A percentile compares a stretch with the other conserved stretches of the same genome.
phyloP scores from a whole-genome alignment of 495 filamentous ascomycete species.

The Hyaloscypha variabilis region DNA sequence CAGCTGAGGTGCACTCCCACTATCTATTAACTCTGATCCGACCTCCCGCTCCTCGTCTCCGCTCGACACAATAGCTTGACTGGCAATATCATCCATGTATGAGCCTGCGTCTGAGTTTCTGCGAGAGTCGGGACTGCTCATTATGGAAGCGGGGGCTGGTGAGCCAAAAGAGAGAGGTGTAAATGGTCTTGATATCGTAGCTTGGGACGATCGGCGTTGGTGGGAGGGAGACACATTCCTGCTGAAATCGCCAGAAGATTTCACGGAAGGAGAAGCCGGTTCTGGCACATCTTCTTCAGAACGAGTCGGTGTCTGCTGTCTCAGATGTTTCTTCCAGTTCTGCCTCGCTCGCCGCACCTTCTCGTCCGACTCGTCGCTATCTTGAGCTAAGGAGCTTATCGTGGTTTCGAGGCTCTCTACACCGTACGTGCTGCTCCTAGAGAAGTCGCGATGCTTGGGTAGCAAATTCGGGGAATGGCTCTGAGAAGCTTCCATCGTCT shows the following conservation, averaged over 20 bases:
- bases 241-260: slow-evolving; percentile 31
- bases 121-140: slow-evolving; percentile 46
- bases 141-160: slow-evolving; percentile 51
- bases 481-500: slow-evolving; percentile 47
- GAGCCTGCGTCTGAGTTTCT: slow-evolving; percentile 53
- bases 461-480: slow-evolving; percentile 35
- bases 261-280: slow-evolving; percentile 28
- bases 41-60: slow-evolving; percentile 49
- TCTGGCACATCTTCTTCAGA: slow-evolving; percentile 33
- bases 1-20: slow-evolving; percentile 75
- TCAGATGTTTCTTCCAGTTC: slow-evolving; percentile 32
- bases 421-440: slow-evolving; percentile 55
- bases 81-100: slow-evolving; percentile 51
- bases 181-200: slow-evolving; percentile 49
- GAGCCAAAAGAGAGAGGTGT: slow-evolving; percentile 57
- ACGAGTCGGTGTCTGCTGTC: slow-evolving; percentile 11
- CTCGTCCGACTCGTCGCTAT: slow-evolving; percentile 40
- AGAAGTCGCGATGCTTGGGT: slow-evolving; percentile 30
- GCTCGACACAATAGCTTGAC: slow-evolving; percentile 47
- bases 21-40: slow-evolving; percentile 43
- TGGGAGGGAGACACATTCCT: slow-evolving; percentile 33
- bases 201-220: slow-evolving; percentile 35
- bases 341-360: slow-evolving; percentile 31
- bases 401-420: slow-evolving; percentile 66
- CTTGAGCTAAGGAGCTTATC: slow-evolving; percentile 38